A percentile compares a stretch with the other conserved stretches of the same genome.
Evolutionary conservation across 2,329 filamentous ascomycete species (phyloP).

Genomic region (Epichloe sp.): DNA sequence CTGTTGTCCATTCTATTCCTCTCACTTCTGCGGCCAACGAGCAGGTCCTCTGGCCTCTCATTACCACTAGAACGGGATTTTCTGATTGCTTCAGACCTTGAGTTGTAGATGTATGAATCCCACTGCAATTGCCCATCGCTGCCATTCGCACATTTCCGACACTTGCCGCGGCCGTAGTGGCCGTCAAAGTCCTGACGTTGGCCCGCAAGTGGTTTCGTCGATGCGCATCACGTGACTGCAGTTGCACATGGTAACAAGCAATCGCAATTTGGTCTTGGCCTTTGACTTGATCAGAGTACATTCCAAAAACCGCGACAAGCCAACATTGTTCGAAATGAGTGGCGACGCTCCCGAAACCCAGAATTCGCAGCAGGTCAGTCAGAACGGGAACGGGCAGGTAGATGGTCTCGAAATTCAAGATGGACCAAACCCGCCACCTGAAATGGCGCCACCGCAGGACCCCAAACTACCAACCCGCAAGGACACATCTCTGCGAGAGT

Average conservation of each 20-base stretch:
- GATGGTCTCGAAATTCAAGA: slow-evolving; percentile 9
- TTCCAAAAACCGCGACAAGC: slow-evolving; percentile 5
- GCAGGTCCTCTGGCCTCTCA: too few relatives aligned
- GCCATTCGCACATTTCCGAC: too few relatives aligned
- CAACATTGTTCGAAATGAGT: slow-evolving; percentile 16
- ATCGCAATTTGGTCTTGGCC: background rate
- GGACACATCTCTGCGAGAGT: slow-evolving; percentile 84
- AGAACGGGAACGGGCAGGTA: slow-evolving; percentile 12
- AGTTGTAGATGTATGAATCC: too few relatives aligned
- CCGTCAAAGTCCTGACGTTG: too few relatives aligned
- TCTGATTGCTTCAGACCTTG: too few relatives aligned
- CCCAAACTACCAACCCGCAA: slow-evolving; percentile 66
- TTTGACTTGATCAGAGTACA: background rate
- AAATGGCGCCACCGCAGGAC: slow-evolving; percentile 39
- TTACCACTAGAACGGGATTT: too few relatives aligned
- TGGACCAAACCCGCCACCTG: slow-evolving; percentile 18
- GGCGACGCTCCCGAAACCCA: slow-evolving; percentile 22
- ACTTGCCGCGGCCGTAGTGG: too few relatives aligned
- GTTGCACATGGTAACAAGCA: background rate
- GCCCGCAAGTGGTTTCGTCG: background rate
- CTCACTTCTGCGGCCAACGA: background rate
- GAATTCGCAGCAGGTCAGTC: slow-evolving; percentile 16
- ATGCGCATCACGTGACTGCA: background rate
- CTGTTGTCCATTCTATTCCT: background rate
- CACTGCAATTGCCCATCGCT: too few relatives aligned